Evolutionary conservation across 129 eudicot genomes (phyloP), one percentile per base, ranked within the genome.

Genomic region (Sambucus nigra): DNA sequence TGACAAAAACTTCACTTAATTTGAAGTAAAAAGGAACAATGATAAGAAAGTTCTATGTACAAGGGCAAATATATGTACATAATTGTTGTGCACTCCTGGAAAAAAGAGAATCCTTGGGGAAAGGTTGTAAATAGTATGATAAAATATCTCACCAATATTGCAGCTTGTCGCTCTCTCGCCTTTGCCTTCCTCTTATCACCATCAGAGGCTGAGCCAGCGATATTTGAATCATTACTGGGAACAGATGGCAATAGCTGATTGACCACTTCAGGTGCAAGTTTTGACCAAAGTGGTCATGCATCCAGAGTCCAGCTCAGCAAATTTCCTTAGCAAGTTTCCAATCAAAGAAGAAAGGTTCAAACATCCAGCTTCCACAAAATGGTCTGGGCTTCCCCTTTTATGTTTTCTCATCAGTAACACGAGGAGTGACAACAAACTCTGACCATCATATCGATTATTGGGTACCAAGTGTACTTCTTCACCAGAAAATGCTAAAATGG

Each of bases 121-220:
- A n/a, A n/a, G n/a, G n/a, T n/a, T n/a, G n/a, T n/a, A 29, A 29
- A 29, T 29, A 29, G 4, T 38, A 29, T 18, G 26, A 28, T 10
- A 44, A n/a, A 18, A 60, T 17, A 38, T 41, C 83, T 68, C 42
- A 86, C 99, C 96, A 92, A 50, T 47, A 92, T 70, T 14, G 96
- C 99, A 86, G 99, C 94, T 65, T 86, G 95, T 73, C 96, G 86
- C 78, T 92, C 96, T 18, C 96, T 86, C 56, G 96, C 88, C 75
- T 86, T 86, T 49, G 86, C 84, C 78, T 86, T 92, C 29, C 91
- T 84, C 49, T 68, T 86, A 51, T 92, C 99, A 38, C 73, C 69
- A 42, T 82, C 99, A 64, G 86, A 74, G 24, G 73, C 41, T 5
- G 74, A 59, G 1, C 47, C 80, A 12, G 17, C 28, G 39, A 32